These are phyloP conservation scores for Saururus chinensis DNA, from an alignment of 164 flowering plant genomes.

Conservation along the genomic window DNA sequence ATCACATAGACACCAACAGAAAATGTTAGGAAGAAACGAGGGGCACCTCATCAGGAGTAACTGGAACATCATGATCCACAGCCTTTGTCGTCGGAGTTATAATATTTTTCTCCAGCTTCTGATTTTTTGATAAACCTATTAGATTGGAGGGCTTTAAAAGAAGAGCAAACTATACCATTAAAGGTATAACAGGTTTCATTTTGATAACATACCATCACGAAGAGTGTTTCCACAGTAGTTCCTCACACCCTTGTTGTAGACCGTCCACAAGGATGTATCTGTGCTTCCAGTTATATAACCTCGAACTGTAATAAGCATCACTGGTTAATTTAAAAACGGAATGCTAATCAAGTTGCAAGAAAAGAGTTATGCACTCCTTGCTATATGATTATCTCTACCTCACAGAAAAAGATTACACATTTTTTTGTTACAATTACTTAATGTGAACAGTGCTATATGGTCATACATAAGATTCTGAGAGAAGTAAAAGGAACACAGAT, in stretches of 20 bases:
- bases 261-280: conserved; percentile 95
- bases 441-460: no score
- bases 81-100: conserved; percentile 98
- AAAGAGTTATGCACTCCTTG: background rate
- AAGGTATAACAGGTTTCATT: background rate
- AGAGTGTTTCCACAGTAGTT: conserved; percentile 89
- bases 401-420: no score
- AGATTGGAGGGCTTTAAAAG: conserved; percentile 8
- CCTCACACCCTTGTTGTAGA: conserved; percentile 81
- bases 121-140: conserved; percentile 74
- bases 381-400: background rate
- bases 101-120: conserved; percentile 65
- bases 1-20: background rate
- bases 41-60: conserved; percentile 74
- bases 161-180: background rate
- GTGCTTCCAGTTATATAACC: conserved; percentile 96
- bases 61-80: conserved; percentile 88
- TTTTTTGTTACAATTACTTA: no score
- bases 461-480: no score
- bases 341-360: background rate
- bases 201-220: conserved; percentile 51
- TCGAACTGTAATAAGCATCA: conserved; percentile 46
- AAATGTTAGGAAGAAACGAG: background rate
- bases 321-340: background rate
- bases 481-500: no score